Conservation (phyloP, 768 basidiomycete species). For the Nevesoporus exiguus region DNA sequence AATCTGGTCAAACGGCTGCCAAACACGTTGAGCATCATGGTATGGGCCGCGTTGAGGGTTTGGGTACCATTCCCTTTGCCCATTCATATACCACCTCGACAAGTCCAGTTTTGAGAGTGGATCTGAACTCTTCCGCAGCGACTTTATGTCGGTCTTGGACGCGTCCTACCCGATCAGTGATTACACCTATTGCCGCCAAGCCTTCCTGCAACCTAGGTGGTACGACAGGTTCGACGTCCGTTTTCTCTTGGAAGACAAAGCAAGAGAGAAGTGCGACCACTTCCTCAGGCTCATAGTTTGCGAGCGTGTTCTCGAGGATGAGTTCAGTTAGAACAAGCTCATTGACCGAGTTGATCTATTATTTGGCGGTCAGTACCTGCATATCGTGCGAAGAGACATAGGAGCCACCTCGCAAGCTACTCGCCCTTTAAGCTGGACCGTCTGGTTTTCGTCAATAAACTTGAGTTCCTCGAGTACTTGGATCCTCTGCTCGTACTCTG, state of each 20-base stretch:
- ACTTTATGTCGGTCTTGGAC: constrained; percentile 84
- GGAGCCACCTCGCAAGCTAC: constrained; percentile 90
- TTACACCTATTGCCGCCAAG: constrained; percentile 68
- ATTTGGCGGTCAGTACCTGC: constrained; percentile 1
- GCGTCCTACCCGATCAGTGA: constrained; percentile 73
- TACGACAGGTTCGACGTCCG: constrained; percentile 81
- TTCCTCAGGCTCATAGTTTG: constrained; percentile 89
- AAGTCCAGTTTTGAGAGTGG: constrained; percentile 83
- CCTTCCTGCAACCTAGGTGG: constrained; percentile 80
- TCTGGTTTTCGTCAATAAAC: constrained; percentile 95
- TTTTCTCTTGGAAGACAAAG: constrained; percentile 99
- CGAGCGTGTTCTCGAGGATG: constrained; percentile 92
- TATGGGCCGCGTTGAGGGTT: not conserved
- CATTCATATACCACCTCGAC: constrained; percentile 98
- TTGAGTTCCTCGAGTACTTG: constrained; percentile 86
- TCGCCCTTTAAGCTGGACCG: constrained; percentile 91
- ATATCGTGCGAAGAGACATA: not conserved
- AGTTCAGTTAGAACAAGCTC: constrained; percentile 96
- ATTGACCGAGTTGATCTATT: constrained; percentile 95
- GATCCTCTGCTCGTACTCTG: constrained; percentile 95
- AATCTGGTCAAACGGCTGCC: constrained; percentile 93
- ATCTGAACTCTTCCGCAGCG: constrained; percentile 70
- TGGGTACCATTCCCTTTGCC: constrained; percentile 94
- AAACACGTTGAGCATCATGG: not conserved
- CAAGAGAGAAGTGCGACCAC: constrained; percentile 94